Evolutionary conservation across 805 yeast species (phyloP).

Genomic region (Helenozyma baotianmanensis): DNA sequence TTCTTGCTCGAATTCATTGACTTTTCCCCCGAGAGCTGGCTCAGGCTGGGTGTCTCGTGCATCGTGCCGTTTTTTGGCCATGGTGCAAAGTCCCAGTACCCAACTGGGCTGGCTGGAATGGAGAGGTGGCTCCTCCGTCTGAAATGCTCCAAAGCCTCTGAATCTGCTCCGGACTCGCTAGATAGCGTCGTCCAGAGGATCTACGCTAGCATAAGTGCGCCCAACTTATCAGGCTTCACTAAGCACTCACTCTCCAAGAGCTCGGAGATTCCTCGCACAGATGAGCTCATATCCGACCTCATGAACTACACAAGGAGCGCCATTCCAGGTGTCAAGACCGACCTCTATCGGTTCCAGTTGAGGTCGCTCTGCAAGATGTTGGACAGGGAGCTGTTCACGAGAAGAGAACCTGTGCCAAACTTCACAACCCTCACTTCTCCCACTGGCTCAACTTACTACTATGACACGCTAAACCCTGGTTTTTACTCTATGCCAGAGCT

Average conservation of each 20-base stretch:
- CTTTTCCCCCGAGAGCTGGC: neutral
- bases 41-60: no score
- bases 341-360: conserved; percentile 55
- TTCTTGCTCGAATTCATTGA: conserved; percentile 22
- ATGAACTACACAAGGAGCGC: neutral
- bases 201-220: conserved; percentile 6
- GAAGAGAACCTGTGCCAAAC: conserved; percentile 32
- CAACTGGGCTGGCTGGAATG: no score
- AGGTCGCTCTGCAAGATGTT: conserved; percentile 58
- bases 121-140: no score
- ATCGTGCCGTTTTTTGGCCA: no score
- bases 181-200: conserved; percentile 17
- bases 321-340: conserved; percentile 43
- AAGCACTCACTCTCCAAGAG: no score
- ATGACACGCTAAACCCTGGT: conserved; percentile 29
- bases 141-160: no score
- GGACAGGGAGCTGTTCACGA: conserved; percentile 42
- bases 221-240: conserved; percentile 4
- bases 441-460: conserved; percentile 21
- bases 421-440: conserved; percentile 23
- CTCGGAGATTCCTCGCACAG: conserved; percentile 8
- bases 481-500: conserved; percentile 36
- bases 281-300: conserved; percentile 9
- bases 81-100: no score
- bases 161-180: conserved; percentile 13